Conservation (phyloP, 179 eudicot genomes). For the Pouteria campechiana region DNA sequence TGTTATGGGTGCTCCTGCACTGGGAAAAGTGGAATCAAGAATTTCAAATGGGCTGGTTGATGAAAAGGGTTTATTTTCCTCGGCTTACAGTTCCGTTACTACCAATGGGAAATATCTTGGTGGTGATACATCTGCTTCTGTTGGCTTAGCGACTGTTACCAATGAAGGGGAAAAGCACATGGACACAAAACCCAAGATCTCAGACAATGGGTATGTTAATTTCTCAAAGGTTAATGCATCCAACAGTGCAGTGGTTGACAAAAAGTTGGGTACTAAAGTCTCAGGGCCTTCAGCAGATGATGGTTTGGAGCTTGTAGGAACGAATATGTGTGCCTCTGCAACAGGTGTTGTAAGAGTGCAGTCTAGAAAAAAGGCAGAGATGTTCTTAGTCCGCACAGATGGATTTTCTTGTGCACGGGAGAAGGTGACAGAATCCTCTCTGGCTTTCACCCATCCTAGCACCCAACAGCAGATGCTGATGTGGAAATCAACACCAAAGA, state of each 20-base stretch:
- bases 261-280: slow-evolving; percentile 19
- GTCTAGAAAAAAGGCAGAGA: slow-evolving; percentile 94
- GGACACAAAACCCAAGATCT: too few relatives aligned
- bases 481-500: slow-evolving; percentile 96
- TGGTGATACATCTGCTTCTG: slow-evolving; percentile 10
- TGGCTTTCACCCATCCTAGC: slow-evolving; percentile 98
- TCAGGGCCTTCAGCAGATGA: slow-evolving; percentile 25
- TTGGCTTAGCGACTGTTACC: slow-evolving; percentile 12
- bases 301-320: slow-evolving; percentile 33
- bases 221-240: too few relatives aligned
- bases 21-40: slow-evolving; percentile 9
- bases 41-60: slow-evolving; percentile 31
- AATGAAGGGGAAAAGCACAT: slow-evolving; percentile 13
- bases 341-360: slow-evolving; percentile 94
- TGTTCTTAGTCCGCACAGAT: slow-evolving; percentile 96
- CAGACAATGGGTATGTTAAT: too few relatives aligned
- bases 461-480: slow-evolving; percentile 99
- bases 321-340: slow-evolving; percentile 90
- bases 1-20: slow-evolving; percentile 7
- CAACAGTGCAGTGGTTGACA: too few relatives aligned
- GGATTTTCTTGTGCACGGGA: slow-evolving; percentile 92
- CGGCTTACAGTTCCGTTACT: slow-evolving; percentile 7
- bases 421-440: slow-evolving; percentile 92
- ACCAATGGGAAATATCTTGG: slow-evolving; percentile 15
- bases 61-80: slow-evolving; percentile 13